These are phyloP conservation scores for Salix arbutifolia DNA, from an alignment of 345 rosid genomes.

Conservation along the genomic window DNA sequence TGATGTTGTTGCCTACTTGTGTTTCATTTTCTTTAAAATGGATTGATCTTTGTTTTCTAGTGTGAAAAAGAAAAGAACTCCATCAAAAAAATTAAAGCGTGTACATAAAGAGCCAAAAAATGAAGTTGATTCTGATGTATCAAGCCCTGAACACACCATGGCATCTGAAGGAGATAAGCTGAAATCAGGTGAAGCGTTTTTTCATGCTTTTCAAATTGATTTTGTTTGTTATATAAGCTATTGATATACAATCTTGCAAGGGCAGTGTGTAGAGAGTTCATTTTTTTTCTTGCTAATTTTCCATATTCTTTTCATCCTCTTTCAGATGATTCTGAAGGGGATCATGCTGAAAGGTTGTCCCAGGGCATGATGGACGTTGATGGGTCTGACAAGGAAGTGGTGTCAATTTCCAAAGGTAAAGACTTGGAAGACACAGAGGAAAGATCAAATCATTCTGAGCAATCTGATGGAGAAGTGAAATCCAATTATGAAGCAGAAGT, in stretches of 20 bases:
- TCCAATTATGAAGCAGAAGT: conserved; percentile 41
- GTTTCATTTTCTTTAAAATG: conserved; percentile 12
- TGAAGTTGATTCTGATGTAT: conserved; percentile 42
- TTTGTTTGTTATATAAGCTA: not conserved
- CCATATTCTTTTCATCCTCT: conserved; percentile 3
- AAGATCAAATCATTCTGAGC: conserved; percentile 29
- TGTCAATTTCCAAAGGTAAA: conserved; percentile 34
- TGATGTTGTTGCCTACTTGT: conserved; percentile 1
- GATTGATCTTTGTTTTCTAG: conserved; percentile 31
- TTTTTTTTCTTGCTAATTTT: not conserved
- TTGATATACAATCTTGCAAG: not conserved
- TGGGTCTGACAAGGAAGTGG: conserved; percentile 42
- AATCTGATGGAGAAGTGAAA: conserved; percentile 42
- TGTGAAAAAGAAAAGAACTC: conserved; percentile 77
- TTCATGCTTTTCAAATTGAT: not conserved
- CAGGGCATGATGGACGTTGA: conserved; percentile 28
- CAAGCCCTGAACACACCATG: conserved; percentile 32
- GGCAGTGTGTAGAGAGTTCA: not conserved
- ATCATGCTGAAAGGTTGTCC: conserved; percentile 28
- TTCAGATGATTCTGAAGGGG: conserved; percentile 43
- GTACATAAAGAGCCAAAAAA: conserved; percentile 36
- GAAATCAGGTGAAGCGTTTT: conserved; percentile 33
- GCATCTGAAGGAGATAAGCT: conserved; percentile 24
- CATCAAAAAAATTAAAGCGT: conserved; percentile 54
- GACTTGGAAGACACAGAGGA: conserved; percentile 33